These are phyloP conservation scores for Abelmoschus esculentus DNA, from an alignment of 345 rosid genomes.

Conservation along the genomic window DNA sequence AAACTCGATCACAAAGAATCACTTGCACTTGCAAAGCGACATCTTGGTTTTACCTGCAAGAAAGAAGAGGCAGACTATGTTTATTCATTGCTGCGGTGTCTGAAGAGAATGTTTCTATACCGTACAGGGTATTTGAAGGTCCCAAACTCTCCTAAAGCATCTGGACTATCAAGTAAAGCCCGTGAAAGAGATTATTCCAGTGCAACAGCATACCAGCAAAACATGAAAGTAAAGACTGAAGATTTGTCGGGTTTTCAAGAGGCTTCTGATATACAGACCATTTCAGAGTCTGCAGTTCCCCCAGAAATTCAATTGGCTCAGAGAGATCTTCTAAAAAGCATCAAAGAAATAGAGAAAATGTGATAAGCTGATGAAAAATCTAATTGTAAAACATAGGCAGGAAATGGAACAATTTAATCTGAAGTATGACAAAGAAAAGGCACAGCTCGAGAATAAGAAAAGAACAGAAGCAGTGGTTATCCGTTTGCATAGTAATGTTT, in stretches of 20 bases:
- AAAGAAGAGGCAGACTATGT: slow-evolving; percentile 55
- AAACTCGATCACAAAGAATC: slow-evolving; percentile 59
- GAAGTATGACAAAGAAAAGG: slow-evolving; percentile 39
- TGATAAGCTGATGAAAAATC: slow-evolving; percentile 39
- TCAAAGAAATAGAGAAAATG: slow-evolving; percentile 43
- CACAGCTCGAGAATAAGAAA: slow-evolving; percentile 32
- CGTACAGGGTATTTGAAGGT: slow-evolving; percentile 22
- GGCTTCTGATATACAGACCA: slow-evolving; percentile 24
- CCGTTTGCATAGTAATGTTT: slow-evolving; percentile 27
- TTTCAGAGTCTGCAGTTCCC: slow-evolving; percentile 19
- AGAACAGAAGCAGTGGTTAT: slow-evolving; percentile 48
- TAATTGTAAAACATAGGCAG: slow-evolving; percentile 31
- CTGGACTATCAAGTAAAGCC: too few species aligned
- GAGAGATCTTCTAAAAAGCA: slow-evolving; percentile 43
- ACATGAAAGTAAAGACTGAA: too few species aligned
- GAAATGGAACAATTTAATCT: slow-evolving; percentile 31
- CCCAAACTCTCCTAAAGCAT: slow-evolving; percentile 20
- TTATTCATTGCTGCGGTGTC: slow-evolving; percentile 43
- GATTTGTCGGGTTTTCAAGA: slow-evolving; percentile 22
- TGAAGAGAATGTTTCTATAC: slow-evolving; percentile 52
- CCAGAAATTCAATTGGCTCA: slow-evolving; percentile 19
- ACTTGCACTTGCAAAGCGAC: slow-evolving; percentile 54
- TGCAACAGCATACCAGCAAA: too few species aligned
- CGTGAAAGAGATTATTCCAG: too few species aligned
- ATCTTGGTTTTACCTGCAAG: slow-evolving; percentile 53